These are phyloP conservation scores for Mortierella antarctica DNA, from an alignment of 192 early-diverging fungal species.

Conservation along the genomic window DNA sequence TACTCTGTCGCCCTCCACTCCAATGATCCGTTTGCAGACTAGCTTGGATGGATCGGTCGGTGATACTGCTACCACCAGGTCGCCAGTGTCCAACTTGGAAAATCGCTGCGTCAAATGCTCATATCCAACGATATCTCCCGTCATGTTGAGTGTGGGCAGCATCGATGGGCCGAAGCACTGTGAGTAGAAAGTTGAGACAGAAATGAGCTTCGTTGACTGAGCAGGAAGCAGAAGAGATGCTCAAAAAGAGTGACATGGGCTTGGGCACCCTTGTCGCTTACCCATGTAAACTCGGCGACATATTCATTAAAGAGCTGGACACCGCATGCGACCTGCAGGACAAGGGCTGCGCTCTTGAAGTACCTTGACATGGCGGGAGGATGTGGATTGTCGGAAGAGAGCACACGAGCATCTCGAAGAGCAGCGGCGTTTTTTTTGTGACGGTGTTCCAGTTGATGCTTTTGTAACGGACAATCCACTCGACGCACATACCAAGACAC, in stretches of 20 bases:
- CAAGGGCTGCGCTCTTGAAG: slow-evolving; percentile 38
- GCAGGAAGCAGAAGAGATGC: background rate
- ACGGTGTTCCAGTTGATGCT: too few relatives aligned
- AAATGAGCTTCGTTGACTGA: background rate
- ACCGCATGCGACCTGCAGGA: slow-evolving; percentile 74
- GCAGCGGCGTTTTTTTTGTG: too few relatives aligned
- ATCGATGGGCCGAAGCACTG: slow-evolving; percentile 89
- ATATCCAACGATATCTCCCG: slow-evolving; percentile 80
- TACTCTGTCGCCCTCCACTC: slow-evolving; percentile 84
- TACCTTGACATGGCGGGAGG: slow-evolving; percentile 14
- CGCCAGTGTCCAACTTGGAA: slow-evolving; percentile 72
- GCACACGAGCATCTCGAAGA: too few relatives aligned
- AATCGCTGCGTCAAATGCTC: slow-evolving; percentile 73
- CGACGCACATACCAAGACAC: too few relatives aligned
- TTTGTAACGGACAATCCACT: too few relatives aligned
- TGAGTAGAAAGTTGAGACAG: background rate
- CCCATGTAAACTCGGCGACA: slow-evolving; percentile 80
- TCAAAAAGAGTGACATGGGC: background rate
- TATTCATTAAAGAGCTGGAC: slow-evolving; percentile 78
- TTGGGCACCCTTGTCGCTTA: slow-evolving; percentile 47
- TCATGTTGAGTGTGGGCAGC: slow-evolving; percentile 89
- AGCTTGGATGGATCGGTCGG: slow-evolving; percentile 72
- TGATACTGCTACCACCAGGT: slow-evolving; percentile 82
- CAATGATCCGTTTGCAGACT: slow-evolving; percentile 87
- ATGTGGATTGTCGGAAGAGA: background rate